These are phyloP conservation scores for Bothriochloa decipiens DNA, from an alignment of 176 grass and related monocot species.

Conservation along the genomic window DNA sequence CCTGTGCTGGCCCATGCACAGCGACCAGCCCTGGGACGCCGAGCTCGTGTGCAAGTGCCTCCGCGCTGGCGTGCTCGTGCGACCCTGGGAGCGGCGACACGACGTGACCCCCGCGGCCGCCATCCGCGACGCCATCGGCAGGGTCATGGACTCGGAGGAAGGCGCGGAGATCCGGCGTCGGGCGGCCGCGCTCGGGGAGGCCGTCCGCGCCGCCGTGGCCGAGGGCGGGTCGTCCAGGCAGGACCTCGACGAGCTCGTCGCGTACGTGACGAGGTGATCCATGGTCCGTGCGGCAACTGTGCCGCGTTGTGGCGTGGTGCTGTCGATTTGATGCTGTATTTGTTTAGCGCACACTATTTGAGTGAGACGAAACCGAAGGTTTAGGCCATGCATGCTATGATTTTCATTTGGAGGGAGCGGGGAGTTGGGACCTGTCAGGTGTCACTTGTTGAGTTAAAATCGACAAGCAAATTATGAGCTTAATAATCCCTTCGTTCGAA, in stretches of 20 bases:
- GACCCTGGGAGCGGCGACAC: slow-evolving; percentile 48
- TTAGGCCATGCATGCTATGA: background rate
- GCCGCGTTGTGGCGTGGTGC: background rate
- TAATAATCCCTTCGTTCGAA: too few relatives aligned
- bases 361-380: background rate
- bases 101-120: slow-evolving; percentile 36
- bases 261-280: slow-evolving; percentile 58
- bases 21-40: slow-evolving; percentile 71
- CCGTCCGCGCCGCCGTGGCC: slow-evolving; percentile 28
- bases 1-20: slow-evolving; percentile 77
- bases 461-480: background rate
- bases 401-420: background rate
- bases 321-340: background rate
- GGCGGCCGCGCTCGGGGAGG: slow-evolving; percentile 39
- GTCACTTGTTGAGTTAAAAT: background rate
- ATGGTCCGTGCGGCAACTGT: background rate
- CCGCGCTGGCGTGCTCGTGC: slow-evolving; percentile 49
- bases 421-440: background rate
- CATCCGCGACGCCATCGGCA: slow-evolving; percentile 45
- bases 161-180: slow-evolving; percentile 40
- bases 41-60: slow-evolving; percentile 64
- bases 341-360: too few relatives aligned
- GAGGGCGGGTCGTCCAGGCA: slow-evolving; percentile 49
- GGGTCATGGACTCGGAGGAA: slow-evolving; percentile 39
- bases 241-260: slow-evolving; percentile 59